Base-by-base conservation (phyloP, 257 asterid genomes). In the Primulina huaijiensis region DNA sequence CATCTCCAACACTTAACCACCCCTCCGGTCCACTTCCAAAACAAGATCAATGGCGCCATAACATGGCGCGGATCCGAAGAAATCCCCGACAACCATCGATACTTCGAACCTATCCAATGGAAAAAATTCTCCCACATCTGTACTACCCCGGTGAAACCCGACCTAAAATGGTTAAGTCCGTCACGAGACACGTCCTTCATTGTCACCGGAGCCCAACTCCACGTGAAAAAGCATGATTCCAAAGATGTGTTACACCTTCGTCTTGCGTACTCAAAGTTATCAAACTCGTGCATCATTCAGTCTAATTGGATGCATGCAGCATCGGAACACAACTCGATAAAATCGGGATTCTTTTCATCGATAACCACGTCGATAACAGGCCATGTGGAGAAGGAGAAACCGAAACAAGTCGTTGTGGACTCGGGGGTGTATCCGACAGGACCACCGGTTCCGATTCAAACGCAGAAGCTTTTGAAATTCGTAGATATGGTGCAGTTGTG, bases 181-280 rank as follows among this genome's bases (percentile, higher is more conserved):
- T 72, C 23, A 14, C 10, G 34, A 30, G 82, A 62, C 33, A 73
- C 75, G 2, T 88, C 85, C 10, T 92, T 80, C 82, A 86, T 93
- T 1, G 96, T 90, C 68, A 88, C 97, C 2, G 98, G 98, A 3
- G 95, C 94, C 17, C 97, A 89, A 71, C 89, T 93, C 60, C 86
- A 82, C 65, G 89, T 87, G 19, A 55, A 53, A 31, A 82, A 81
- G 12, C 83, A 81, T 72, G 67, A 79, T 0, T 25, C 86, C 6
- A 84, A 62, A 55, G 79, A 25, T 17, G 87, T 86, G 2, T 62
- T 93, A 37, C 97, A 90, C 69, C 95, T 93, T 9, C 75, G 92
- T 30, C 80, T 93, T 0, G 72, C 77, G 37, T 90, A 70, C 50
- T 78, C 95, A 1, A 73, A 65, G 52, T 85, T 87, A 19, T 67